Conservation (phyloP, 139 green algal species). For the Nannochloris sp. region DNA sequence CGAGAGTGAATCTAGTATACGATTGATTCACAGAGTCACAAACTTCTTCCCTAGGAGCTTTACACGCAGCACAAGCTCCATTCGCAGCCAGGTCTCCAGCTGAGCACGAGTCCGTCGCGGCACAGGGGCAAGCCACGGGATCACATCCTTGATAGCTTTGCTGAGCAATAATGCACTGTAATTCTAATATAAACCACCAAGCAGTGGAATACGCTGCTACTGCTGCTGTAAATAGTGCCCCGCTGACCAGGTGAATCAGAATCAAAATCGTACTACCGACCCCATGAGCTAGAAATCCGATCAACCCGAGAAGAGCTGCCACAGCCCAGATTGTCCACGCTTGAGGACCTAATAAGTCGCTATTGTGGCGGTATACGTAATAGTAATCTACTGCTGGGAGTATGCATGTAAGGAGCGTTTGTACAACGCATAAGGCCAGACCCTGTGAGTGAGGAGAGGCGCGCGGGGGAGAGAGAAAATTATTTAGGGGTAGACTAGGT, state of each 20-base stretch:
- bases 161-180: background rate
- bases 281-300: background rate
- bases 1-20: background rate
- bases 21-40: background rate
- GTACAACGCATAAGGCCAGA: background rate
- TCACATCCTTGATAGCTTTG: conserved; percentile 3
- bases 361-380: conserved; percentile 10
- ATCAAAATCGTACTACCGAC: background rate
- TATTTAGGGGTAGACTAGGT: background rate
- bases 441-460: background rate
- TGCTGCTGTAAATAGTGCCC: conserved; percentile 6
- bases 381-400: conserved; percentile 14
- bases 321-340: conserved; percentile 21
- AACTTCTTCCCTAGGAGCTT: background rate
- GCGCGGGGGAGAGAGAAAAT: background rate
- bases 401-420: background rate
- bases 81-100: background rate
- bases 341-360: conserved; percentile 3
- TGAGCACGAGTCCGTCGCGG: conserved; percentile 2
- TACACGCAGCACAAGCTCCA: background rate
- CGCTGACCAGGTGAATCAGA: background rate
- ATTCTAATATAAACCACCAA: conserved; percentile 7
- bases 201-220: conserved; percentile 13
- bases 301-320: background rate
- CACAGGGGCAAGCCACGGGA: conserved; percentile 6